Evolutionary conservation across 306 rosid genomes (phyloP).

Genomic region (Prunus kanzakura): DNA sequence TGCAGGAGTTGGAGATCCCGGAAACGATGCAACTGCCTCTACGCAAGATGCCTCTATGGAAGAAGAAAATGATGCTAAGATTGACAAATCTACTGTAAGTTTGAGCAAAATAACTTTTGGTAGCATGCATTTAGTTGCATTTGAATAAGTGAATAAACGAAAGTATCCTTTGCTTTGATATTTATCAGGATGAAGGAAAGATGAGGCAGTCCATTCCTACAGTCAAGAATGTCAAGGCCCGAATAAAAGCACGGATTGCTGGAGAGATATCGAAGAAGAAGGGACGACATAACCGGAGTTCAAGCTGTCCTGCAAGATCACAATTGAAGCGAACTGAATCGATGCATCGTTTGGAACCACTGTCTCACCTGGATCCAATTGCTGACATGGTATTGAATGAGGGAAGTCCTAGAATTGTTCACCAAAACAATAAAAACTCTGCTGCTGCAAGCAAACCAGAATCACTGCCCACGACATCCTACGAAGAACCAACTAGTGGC

Average conservation of each 20-base stretch:
- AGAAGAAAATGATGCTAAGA: constrained; percentile 10
- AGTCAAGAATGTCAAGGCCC: constrained; percentile 35
- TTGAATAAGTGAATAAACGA: constrained; percentile 1
- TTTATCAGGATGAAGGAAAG: constrained; percentile 42
- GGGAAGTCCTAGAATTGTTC: constrained; percentile 26
- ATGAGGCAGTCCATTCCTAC: constrained; percentile 16
- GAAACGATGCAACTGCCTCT: constrained; percentile 11
- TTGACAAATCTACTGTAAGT: constrained; percentile 37
- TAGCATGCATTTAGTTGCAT: background rate
- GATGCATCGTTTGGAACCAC: constrained; percentile 31
- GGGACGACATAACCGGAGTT: constrained; percentile 45
- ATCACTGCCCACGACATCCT: constrained; percentile 15
- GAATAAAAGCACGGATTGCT: constrained; percentile 41
- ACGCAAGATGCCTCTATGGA: background rate
- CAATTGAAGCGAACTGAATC: constrained; percentile 21
- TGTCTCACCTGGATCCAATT: constrained; percentile 31
- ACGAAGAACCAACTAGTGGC: constrained; percentile 19
- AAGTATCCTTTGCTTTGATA: constrained; percentile 18
- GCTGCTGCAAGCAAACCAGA: constrained; percentile 22
- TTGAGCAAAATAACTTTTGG: background rate
- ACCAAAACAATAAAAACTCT: constrained; percentile 24
- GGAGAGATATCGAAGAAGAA: constrained; percentile 48
- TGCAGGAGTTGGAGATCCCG: constrained; percentile 31
- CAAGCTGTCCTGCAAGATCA: constrained; percentile 47
- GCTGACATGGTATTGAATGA: constrained; percentile 22